A percentile compares a stretch with the other conserved stretches of the same genome.
These are phyloP conservation scores for Chaetoceros muelleri DNA, from an alignment of 108 stramenopile genomes.

Conservation along the genomic window DNA sequence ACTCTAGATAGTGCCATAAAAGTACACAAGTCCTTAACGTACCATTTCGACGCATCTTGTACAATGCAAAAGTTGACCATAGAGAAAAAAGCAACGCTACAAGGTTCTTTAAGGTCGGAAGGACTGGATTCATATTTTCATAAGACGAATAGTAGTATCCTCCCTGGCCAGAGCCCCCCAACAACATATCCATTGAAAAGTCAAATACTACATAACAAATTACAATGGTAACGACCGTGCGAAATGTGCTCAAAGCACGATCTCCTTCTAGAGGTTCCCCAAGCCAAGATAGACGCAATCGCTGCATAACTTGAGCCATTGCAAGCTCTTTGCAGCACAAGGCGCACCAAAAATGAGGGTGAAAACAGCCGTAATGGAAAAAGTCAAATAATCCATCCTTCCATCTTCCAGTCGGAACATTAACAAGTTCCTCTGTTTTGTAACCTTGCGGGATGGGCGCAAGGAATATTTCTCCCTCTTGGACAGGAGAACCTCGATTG, in stretches of 20 bases:
- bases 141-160: neutral
- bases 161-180: neutral
- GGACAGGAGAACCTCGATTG: constrained; percentile 68
- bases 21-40: neutral
- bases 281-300: constrained; percentile 72
- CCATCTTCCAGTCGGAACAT: constrained; percentile 67
- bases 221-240: constrained; percentile 43
- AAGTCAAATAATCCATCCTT: constrained; percentile 68
- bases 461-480: constrained; percentile 66
- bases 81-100: constrained; percentile 50
- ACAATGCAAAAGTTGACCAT: constrained; percentile 62
- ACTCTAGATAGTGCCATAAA: too few species aligned
- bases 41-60: constrained; percentile 4
- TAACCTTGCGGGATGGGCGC: constrained; percentile 36
- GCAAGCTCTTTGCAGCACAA: constrained; percentile 56
- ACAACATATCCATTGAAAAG: neutral
- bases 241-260: constrained; percentile 50
- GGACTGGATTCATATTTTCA: constrained; percentile 21
- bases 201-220: constrained; percentile 33
- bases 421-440: constrained; percentile 22
- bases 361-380: constrained; percentile 43
- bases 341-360: constrained; percentile 60
- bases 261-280: constrained; percentile 37
- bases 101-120: constrained; percentile 32
- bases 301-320: constrained; percentile 77